These are phyloP conservation scores for Microthlaspi erraticum DNA, from an alignment of 345 rosid genomes.

Conservation along the genomic window DNA sequence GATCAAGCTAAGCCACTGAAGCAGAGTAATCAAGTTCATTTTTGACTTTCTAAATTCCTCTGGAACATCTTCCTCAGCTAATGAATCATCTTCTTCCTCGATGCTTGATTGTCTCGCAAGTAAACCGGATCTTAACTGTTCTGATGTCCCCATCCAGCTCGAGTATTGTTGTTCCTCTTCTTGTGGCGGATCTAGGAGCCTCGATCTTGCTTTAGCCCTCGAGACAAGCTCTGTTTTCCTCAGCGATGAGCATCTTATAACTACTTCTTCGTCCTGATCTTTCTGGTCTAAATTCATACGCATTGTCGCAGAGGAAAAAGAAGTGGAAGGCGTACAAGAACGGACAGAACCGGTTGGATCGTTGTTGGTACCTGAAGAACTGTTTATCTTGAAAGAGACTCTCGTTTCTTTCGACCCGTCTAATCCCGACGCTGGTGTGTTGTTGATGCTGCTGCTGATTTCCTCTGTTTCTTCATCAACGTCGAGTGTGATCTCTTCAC, in stretches of 20 bases:
- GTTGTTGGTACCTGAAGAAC: conserved; percentile 38
- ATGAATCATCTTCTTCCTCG: conserved; percentile 78
- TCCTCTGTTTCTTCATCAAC: conserved; percentile 71
- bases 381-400: conserved; percentile 59
- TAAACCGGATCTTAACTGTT: conserved; percentile 58
- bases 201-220: conserved; percentile 63
- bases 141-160: conserved; percentile 58
- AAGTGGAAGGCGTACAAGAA: conserved; percentile 31
- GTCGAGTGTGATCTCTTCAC: conserved; percentile 67
- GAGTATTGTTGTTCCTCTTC: conserved; percentile 51
- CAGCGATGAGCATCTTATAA: conserved; percentile 54
- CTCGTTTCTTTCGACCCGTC: conserved; percentile 46
- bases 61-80: conserved; percentile 72
- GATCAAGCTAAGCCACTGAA: conserved; percentile 77
- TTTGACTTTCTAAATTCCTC: conserved; percentile 55
- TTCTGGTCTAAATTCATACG: conserved; percentile 40
- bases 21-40: conserved; percentile 50
- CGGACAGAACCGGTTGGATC: conserved; percentile 27
- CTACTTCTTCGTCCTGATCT: conserved; percentile 43
- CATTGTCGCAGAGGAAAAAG: conserved; percentile 39
- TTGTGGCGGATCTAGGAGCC: conserved; percentile 65
- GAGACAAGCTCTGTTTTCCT: conserved; percentile 51
- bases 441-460: conserved; percentile 18
- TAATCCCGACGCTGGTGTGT: conserved; percentile 10
- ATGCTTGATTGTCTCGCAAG: conserved; percentile 39